Evolutionary conservation across 805 yeast genomes (phyloP), one percentile per base, ranked within the genome.

Genomic region (Millerozyma acaciae): DNA sequence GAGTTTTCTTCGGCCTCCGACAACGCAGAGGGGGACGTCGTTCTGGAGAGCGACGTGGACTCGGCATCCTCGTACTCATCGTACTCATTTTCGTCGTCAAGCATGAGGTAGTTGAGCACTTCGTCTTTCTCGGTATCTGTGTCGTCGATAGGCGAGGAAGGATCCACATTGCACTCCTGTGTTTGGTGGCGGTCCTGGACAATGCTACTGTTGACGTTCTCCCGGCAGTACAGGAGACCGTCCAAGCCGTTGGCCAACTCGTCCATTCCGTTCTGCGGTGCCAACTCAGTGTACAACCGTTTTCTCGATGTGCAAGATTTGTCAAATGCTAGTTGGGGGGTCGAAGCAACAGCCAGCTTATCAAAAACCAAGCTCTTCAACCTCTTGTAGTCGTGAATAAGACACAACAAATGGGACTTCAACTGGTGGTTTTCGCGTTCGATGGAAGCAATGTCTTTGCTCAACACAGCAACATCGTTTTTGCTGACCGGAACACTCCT

Each of bases 311-410:
- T 25, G 20, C 28, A 33, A 5, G 33, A 31, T 15, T 28, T 30
- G 21, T 38, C 41, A 10, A 33, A 31, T 16, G 24, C 30, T 17
- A 38, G 15, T 16, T 32, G 34, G 13, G 16, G 24, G 15, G 13
- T n/a, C 26, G 13, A n/a, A 6, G 26, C 26, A 8, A 7, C 6
- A 12, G 10, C 15, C 7, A 15, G 13, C 17, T 46, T 31, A 27
- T 46, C 44, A 26, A 51, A 45, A 35, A 64, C 65, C 42, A 50
- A 47, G 28, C 48, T 49, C 36, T 55, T 55, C 39, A 66, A 48
- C 26, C 57, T 47, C 38, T 63, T 63, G 43, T 66, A 66, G 38
- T 65, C 70, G 34, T 63, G 62, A 18, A 66, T 64, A 32, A 66
- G 50, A 26, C 54, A 46, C 25, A 66, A 50, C 21, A 66, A 45